These are phyloP conservation scores for Agaricus sinodeliciosus DNA, from an alignment of 768 basidiomycete species.

Conservation along the genomic window DNA sequence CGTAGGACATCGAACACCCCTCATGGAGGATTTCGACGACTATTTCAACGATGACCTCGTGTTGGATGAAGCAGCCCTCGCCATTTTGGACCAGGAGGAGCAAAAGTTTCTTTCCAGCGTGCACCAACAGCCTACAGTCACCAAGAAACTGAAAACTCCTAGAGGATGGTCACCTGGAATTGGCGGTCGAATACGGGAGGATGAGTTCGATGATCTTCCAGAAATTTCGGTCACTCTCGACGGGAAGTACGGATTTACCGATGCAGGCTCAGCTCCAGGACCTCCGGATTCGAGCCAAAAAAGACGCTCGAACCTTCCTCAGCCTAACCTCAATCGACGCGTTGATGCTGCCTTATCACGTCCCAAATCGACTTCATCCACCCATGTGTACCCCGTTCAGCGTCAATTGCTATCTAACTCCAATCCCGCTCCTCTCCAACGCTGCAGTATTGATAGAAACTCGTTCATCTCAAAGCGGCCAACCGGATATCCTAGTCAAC, in stretches of 20 bases:
- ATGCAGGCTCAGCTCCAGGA: constrained; percentile 13
- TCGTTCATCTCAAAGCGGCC: background rate
- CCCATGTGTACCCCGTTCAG: background rate
- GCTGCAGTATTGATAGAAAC: background rate
- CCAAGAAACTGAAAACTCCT: constrained; percentile 52
- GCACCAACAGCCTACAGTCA: constrained; percentile 21
- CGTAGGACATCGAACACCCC: background rate
- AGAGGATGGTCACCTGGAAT: constrained; percentile 34
- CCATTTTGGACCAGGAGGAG: constrained; percentile 56
- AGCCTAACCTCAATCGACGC: no score
- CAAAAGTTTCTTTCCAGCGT: constrained; percentile 25
- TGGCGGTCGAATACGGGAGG: constrained; percentile 15
- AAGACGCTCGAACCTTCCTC: background rate
- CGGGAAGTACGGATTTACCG: constrained; percentile 37
- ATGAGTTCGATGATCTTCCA: constrained; percentile 47
- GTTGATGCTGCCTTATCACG: no score
- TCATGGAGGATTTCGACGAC: constrained; percentile 61
- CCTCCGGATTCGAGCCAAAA: background rate
- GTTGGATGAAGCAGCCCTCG: constrained; percentile 56
- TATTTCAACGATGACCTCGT: constrained; percentile 58
- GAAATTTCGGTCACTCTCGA: constrained; percentile 49
- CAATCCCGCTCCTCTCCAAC: background rate
- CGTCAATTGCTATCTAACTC: background rate
- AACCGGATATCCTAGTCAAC: background rate
- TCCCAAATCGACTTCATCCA: no score